Evolutionary conservation across 176 grass and related monocot genomes (phyloP).

Genomic region (Avena eriantha): DNA sequence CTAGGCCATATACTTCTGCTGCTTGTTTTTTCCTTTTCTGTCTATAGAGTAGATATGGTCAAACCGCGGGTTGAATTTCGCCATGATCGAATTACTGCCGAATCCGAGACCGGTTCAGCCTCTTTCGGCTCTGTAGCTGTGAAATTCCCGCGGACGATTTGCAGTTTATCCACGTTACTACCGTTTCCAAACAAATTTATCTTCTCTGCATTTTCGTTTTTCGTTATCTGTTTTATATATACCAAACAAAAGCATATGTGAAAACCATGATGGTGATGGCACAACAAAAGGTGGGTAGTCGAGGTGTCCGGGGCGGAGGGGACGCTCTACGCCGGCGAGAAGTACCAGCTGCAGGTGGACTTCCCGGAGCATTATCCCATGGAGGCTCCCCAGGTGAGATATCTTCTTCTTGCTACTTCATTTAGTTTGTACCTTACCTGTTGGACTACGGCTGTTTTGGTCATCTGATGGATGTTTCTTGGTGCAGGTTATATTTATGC

Average conservation of each 20-base stretch:
- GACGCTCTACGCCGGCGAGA: slow-evolving; percentile 74
- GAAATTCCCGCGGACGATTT: background rate
- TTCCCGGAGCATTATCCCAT: slow-evolving; percentile 97
- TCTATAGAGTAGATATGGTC: background rate
- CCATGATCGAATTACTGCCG: background rate
- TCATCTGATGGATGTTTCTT: slow-evolving; percentile 16
- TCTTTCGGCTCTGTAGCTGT: background rate
- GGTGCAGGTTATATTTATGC: slow-evolving; percentile 85
- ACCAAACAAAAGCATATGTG: slow-evolving; percentile 12
- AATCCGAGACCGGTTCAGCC: background rate
- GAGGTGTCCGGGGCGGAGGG: slow-evolving; percentile 75
- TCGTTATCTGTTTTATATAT: slow-evolving; percentile 21
- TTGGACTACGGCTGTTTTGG: background rate
- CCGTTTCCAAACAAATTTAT: background rate
- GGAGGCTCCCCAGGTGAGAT: slow-evolving; percentile 83
- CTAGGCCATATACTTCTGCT: background rate
- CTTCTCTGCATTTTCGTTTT: background rate
- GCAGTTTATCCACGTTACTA: background rate
- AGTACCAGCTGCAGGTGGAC: slow-evolving; percentile 89
- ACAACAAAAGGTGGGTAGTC: slow-evolving; percentile 75
- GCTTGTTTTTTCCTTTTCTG: background rate
- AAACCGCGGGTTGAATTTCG: background rate
- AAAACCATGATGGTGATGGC: slow-evolving; percentile 24
- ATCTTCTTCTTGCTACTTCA: background rate
- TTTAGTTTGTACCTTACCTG: background rate